Evolutionary conservation across 2,329 filamentous ascomycete genomes (phyloP).

Genomic region (Macrophomina tecta): DNA sequence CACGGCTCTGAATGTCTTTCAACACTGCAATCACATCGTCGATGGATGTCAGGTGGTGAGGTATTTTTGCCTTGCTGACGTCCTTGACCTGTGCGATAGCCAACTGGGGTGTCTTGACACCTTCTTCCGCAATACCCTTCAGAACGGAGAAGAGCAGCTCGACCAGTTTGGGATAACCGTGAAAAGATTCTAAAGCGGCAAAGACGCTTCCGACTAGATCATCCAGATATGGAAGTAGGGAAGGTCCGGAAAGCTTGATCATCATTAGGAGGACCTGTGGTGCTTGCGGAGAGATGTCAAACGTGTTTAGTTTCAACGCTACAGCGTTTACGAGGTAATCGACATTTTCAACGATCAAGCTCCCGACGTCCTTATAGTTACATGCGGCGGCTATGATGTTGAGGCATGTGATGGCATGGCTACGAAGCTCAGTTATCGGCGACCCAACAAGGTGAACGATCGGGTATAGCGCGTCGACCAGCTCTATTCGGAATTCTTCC

Average conservation of each 20-base stretch:
- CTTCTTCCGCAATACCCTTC: conserved; percentile 82
- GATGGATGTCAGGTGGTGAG: conserved; percentile 29
- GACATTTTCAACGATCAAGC: conserved; percentile 86
- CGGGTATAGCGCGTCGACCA: conserved; percentile 91
- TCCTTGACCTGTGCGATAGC: conserved; percentile 46
- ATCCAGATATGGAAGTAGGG: conserved; percentile 84
- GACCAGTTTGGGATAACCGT: conserved; percentile 87
- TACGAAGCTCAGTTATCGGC: conserved; percentile 68
- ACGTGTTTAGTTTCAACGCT: conserved; percentile 84
- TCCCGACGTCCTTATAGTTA: conserved; percentile 74
- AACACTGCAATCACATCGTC: conserved; percentile 37
- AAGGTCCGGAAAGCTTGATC: conserved; percentile 82
- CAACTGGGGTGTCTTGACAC: conserved; percentile 64
- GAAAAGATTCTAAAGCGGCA: conserved; percentile 89
- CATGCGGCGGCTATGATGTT: conserved; percentile 80
- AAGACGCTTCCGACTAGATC: conserved; percentile 92
- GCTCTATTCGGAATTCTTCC: conserved; percentile 76
- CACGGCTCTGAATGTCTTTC: conserved; percentile 44
- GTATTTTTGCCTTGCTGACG: not conserved
- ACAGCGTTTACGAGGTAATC: conserved; percentile 97
- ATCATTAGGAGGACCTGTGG: conserved; percentile 94
- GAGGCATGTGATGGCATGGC: conserved; percentile 81
- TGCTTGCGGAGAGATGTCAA: conserved; percentile 89
- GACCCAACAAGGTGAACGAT: conserved; percentile 88
- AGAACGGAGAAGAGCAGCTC: conserved; percentile 85